Base-by-base conservation (phyloP, 1,284 basidiomycete species). In the Grifola frondosa region DNA sequence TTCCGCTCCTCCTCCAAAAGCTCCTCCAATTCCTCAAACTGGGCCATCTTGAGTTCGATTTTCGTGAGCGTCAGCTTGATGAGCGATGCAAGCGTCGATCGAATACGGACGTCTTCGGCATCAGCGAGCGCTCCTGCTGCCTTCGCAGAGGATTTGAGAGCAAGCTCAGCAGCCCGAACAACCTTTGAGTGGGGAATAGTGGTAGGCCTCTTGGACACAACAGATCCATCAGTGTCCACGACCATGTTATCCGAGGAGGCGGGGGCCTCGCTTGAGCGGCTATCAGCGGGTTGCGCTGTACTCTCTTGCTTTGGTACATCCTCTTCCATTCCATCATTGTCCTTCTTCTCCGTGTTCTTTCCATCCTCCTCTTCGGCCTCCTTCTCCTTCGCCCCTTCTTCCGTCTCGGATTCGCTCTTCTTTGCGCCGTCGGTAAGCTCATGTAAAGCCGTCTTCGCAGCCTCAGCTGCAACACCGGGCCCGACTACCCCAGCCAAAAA, bases 401-500 rank as follows among this genome's bases (percentile, higher is more conserved):
- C 50, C 28, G 56, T 54, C 21, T 66, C 67, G 13, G 63, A 64
- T 30, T 62, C 66, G 22, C 61, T 68, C 40, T 70, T 68, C 44
- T 68, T 69, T 42, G 75, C 73, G 32, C 77, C 79, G 52, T 78
- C 75, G 43, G 84, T 87, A 34, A 96, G 71, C 33, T 86, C 84
- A 46, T 84, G 89, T 35, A 98, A 69, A 0, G 93, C 93, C 6
- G 86, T 86, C 65, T 95, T 95, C 8, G 96, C 94, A 1, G 93
- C 95, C 44, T 95, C 93, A 0, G 92, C 89, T 1, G 95, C 96
- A 5, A 97, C 88, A 1, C 88, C 86, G 0, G 94, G 93, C 13
- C 84, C 86, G 6, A 99, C 90, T 1, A 96, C 92, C 13, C 88
- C 88, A 12, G 96, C 94, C 34, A 99, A 74, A 72, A 98, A 98